Evolutionary conservation across 2,329 filamentous ascomycete species (phyloP), one percentile per base, ranked within the genome.

Genomic region (Calycina herbarum): DNA sequence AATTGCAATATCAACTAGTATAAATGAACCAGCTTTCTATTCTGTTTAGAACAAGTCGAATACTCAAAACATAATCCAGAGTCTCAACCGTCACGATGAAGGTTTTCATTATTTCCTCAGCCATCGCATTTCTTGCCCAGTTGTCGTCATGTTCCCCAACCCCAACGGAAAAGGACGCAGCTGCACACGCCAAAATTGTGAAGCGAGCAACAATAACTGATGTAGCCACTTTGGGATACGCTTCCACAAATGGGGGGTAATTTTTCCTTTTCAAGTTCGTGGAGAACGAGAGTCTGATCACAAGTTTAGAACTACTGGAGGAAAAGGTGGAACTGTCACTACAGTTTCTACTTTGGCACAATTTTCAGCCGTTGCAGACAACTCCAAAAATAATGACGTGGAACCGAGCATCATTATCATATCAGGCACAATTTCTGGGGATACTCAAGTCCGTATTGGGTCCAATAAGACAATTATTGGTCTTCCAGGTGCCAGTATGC

Each of bases 401-500:
- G 78, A 56, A 15, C 79, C 64, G 75, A 78, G 73, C 40, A 77
- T 81, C 60, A 74, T 85, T 66, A 78, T 80, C 67, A 74, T 85
- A 48, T 74, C 76, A 63, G 79, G 79, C 65, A 81, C 66, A 24
- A 72, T 73, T 27, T 65, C 64, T 38, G 68, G 70, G 8, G 42
- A 57, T 31, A 38, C 56, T 1, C 63, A 71, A 62, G 66, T 73
- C 10, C 59, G 67, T 59, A 69, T 73, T 63, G 69, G 69, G 31
- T 70, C 69, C 8, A 73, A 82, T 76, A 86, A 83, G 65, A 81
- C 80, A 27, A 77, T 86, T 68, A 77, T 85, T 62, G 84, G 83
- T 64, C 78, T 82, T 64, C 79, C 78, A 48, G 76, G 76, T 59
- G 81, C 78, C 45, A 64, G 70, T 72, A 64, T 48, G 66, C 56